phyloP scores from a whole-genome alignment of 306 rosid genomes.

The Cicer judaicum region DNA sequence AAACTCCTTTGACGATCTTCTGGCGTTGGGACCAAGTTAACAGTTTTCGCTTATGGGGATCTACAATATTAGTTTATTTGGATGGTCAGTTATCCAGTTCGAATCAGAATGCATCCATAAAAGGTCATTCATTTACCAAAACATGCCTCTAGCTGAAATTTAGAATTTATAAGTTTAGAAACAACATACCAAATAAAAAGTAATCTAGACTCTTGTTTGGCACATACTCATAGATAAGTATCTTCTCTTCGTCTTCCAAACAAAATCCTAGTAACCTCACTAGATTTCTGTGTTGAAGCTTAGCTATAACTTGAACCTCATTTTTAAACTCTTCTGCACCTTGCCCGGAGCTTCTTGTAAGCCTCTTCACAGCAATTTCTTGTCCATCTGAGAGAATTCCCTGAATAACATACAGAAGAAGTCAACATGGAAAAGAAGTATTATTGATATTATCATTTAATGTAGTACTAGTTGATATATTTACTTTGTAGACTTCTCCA shows the following conservation, averaged over 20 bases:
- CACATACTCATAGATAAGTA: slow-evolving; percentile 63
- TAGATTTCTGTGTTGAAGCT: slow-evolving; percentile 66
- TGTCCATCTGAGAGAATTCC: slow-evolving; percentile 56
- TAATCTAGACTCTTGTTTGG: slow-evolving; percentile 61
- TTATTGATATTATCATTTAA: background rate
- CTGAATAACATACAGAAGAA: slow-evolving; percentile 23
- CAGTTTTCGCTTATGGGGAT: slow-evolving; percentile 21
- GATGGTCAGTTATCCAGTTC: background rate
- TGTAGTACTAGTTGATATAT: background rate
- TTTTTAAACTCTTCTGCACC: slow-evolving; percentile 62
- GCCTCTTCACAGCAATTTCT: slow-evolving; percentile 73
- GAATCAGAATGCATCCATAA: slow-evolving; percentile 4
- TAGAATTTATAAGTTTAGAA: slow-evolving; percentile 10
- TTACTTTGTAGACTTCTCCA: slow-evolving; percentile 69
- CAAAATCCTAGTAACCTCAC: slow-evolving; percentile 66
- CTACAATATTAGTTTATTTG: slow-evolving; percentile 29
- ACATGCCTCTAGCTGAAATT: background rate
- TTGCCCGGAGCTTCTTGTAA: slow-evolving; percentile 55
- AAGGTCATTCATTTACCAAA: background rate
- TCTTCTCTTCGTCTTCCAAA: slow-evolving; percentile 59
- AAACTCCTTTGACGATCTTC: slow-evolving; percentile 48
- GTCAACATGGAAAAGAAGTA: background rate
- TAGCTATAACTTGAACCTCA: slow-evolving; percentile 62
- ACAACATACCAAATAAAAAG: slow-evolving; percentile 53
- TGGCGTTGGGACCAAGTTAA: slow-evolving; percentile 45